Evolutionary conservation across 2,329 filamentous ascomycete genomes (phyloP), one percentile per base, ranked within the genome.

Genomic region (Xylaria arbuscula): DNA sequence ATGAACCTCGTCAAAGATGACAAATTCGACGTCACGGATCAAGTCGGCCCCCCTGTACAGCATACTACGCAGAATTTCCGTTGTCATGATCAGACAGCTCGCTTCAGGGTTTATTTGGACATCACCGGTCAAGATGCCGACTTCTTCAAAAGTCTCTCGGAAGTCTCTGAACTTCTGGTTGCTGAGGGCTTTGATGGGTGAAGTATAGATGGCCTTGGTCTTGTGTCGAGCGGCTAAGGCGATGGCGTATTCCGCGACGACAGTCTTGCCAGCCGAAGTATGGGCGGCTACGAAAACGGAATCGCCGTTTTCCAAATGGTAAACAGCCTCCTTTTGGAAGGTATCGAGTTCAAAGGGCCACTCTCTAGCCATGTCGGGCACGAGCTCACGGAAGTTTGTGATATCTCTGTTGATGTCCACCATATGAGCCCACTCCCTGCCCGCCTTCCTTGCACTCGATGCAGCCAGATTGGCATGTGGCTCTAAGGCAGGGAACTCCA

Each of bases 121-220:
- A 82, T 99, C 96, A 68, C 96, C 96, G 0, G 96, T 99, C 72
- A 99, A 82, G 72, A 99, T 98, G 17, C 96, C 96, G 19, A 99
- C 96, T 80, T 99, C 96, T 68, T 97, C 94, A 76, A 99, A 99
- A 0, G 89, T 90, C 64, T 90, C 87, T 66, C 94, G 89, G 79
- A 99, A 99, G 78, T 99, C 96, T 71, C 96, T 89, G 81, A 98
- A 99, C 80, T 99, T 99, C 78, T 99, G 96, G 78, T 99, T 99
- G 81, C 96, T 98, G 66, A 99, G 84, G 2, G 96, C 96, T 80
- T 99, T 99, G 84, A 99, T 99, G 0, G 96, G 96, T 0, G 96
- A 98, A 0, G 96, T 99, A 79, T 99, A 99, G 72, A 99, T 99
- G 24, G 96, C 95, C 80, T 99, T 99, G 9, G 96, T 99, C 95